Conservation (phyloP, 768 basidiomycete species). For the Nidula microcarpa region DNA sequence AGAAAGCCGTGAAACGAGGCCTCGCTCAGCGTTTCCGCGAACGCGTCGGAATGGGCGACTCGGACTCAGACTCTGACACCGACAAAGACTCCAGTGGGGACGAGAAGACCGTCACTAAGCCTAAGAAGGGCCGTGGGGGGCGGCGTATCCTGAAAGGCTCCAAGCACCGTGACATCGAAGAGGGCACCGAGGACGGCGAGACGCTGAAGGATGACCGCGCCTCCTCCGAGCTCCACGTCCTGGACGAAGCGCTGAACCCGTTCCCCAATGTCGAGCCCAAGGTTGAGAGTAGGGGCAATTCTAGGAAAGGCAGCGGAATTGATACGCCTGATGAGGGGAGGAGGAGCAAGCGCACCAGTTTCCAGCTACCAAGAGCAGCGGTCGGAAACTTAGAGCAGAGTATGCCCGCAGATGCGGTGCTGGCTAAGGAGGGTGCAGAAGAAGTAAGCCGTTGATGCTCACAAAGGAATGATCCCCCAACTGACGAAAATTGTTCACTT, state of each 20-base stretch:
- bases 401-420: constrained; percentile 86
- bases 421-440: constrained; percentile 72
- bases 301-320: background rate
- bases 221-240: background rate
- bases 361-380: constrained; percentile 36
- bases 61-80: constrained; percentile 35
- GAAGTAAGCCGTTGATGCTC: constrained; percentile 41
- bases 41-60: constrained; percentile 71
- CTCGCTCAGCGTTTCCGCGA: constrained; percentile 75
- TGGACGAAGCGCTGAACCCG: constrained; percentile 11
- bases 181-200: constrained; percentile 24
- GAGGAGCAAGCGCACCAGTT: constrained; percentile 27
- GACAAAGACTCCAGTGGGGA: constrained; percentile 22
- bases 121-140: constrained; percentile 11
- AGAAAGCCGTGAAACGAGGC: constrained; percentile 78
- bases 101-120: constrained; percentile 18
- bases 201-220: constrained; percentile 14
- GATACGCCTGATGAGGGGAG: constrained; percentile 8
- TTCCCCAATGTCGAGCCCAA: background rate
- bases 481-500: background rate
- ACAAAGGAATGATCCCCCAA: too few species aligned
- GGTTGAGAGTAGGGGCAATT: background rate
- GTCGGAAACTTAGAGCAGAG: constrained; percentile 65
- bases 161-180: constrained; percentile 20
- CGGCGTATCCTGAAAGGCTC: constrained; percentile 10